Evolutionary conservation across 495 filamentous ascomycete genomes (phyloP).

Genomic region (Clohesyomyces aquaticus): DNA sequence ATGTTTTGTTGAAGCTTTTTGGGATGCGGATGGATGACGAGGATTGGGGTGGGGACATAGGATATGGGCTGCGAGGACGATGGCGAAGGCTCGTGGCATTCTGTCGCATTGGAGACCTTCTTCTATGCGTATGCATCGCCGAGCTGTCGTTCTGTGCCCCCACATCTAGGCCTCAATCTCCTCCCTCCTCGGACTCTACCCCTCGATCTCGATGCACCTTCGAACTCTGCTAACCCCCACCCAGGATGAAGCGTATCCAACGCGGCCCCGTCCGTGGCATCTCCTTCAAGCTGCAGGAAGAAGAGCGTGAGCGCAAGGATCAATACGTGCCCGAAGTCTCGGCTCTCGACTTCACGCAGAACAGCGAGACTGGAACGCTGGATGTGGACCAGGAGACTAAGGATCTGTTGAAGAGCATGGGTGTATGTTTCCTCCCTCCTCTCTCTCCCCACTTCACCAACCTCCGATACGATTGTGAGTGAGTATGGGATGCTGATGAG

Average conservation of each 20-base stretch:
- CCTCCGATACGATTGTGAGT: not conserved
- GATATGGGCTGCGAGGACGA: not conserved
- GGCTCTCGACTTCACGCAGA: conserved; percentile 93
- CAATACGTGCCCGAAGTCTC: conserved; percentile 99
- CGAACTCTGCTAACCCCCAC: not conserved
- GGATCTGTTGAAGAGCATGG: conserved; percentile 96
- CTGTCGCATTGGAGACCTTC: too few species aligned
- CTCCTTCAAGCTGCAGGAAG: conserved; percentile 99
- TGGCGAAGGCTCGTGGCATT: too few species aligned
- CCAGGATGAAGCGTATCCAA: conserved; percentile 94
- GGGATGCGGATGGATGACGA: not conserved
- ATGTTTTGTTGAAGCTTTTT: not conserved
- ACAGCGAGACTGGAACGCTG: conserved; percentile 84
- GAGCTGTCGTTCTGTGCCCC: too few species aligned
- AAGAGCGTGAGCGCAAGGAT: conserved; percentile 99
- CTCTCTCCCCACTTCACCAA: not conserved
- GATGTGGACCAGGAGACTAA: conserved; percentile 97
- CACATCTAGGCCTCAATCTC: not conserved
- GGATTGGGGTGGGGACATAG: not conserved
- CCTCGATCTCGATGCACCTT: not conserved
- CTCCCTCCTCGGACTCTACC: not conserved
- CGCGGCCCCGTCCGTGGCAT: conserved; percentile 98
- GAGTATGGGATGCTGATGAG: conserved; percentile 5
- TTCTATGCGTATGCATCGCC: too few species aligned
- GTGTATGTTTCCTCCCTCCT: conserved; percentile 67